Evolutionary conservation across 2,329 filamentous ascomycete genomes (phyloP).

Genomic region (Cladosporium sp.): DNA sequence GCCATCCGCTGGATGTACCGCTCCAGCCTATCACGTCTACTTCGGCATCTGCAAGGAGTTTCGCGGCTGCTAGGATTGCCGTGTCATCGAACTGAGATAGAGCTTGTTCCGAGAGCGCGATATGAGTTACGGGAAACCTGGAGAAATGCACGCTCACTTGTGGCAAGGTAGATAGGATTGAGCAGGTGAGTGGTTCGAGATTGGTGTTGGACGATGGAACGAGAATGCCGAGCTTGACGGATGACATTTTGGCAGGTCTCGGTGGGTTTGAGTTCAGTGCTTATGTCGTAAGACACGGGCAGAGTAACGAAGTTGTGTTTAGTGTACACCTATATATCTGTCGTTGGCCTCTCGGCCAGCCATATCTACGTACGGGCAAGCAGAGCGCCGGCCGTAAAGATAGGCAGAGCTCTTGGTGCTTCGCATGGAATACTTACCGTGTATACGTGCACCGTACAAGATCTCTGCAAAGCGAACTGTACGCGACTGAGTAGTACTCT

Average conservation of each 20-base stretch:
- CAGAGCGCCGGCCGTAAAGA: background rate
- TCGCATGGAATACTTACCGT: too few relatives aligned
- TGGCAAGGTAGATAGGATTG: conserved; percentile 32
- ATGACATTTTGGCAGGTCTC: background rate
- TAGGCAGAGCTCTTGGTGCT: background rate
- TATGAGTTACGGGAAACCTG: conserved; percentile 40
- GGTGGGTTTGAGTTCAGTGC: background rate
- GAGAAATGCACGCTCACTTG: conserved; percentile 41
- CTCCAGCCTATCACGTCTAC: conserved; percentile 31
- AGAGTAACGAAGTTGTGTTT: too few relatives aligned
- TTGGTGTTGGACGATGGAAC: conserved; percentile 45
- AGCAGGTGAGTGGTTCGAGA: conserved; percentile 40
- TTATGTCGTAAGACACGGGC: too few relatives aligned
- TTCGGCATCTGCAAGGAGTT: conserved; percentile 28
- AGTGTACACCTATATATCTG: too few relatives aligned
- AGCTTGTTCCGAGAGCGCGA: conserved; percentile 32
- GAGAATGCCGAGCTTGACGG: conserved; percentile 35
- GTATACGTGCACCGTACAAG: too few relatives aligned
- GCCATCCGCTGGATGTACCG: conserved; percentile 27
- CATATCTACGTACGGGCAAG: background rate
- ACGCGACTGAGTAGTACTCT: too few relatives aligned
- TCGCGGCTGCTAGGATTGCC: conserved; percentile 26
- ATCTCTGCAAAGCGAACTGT: too few relatives aligned
- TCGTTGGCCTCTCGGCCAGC: background rate
- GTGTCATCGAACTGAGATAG: conserved; percentile 33